phyloP scores from a whole-genome alignment of 208 protist species.

The Polymyxa betae region DNA sequence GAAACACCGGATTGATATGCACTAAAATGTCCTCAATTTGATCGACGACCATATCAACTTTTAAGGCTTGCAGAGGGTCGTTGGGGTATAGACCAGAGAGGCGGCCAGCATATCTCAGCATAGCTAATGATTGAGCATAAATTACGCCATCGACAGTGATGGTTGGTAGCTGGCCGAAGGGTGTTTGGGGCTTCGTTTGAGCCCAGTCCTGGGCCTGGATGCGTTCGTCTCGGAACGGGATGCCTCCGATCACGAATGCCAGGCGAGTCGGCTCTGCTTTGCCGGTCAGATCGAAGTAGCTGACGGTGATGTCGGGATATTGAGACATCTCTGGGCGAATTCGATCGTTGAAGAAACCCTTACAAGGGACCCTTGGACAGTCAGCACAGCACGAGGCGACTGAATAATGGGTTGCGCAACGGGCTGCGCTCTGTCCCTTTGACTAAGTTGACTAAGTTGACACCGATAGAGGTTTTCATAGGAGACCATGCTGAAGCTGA shows the following conservation, averaged over 20 bases:
- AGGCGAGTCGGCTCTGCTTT: neutral
- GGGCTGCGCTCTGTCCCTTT: no score
- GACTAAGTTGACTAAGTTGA: no score
- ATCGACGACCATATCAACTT: neutral
- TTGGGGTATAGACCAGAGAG: neutral
- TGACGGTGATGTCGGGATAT: no score
- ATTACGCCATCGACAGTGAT: neutral
- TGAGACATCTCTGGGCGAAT: no score
- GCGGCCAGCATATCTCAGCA: neutral
- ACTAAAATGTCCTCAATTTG: neutral
- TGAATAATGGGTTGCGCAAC: no score
- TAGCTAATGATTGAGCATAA: neutral
- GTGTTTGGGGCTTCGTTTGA: neutral
- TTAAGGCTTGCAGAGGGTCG: neutral
- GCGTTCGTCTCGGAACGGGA: slow-evolving; percentile 3
- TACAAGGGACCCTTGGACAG: no score
- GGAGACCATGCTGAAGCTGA: no score
- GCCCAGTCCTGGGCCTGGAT: neutral
- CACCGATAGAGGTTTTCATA: no score
- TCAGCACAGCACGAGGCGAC: no score
- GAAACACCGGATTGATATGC: neutral
- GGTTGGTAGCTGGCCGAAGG: neutral
- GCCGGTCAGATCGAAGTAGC: no score
- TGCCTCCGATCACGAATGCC: neutral
- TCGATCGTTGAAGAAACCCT: no score